Evolutionary conservation across 345 rosid species (phyloP).

Genomic region (Carallia brachiata): DNA sequence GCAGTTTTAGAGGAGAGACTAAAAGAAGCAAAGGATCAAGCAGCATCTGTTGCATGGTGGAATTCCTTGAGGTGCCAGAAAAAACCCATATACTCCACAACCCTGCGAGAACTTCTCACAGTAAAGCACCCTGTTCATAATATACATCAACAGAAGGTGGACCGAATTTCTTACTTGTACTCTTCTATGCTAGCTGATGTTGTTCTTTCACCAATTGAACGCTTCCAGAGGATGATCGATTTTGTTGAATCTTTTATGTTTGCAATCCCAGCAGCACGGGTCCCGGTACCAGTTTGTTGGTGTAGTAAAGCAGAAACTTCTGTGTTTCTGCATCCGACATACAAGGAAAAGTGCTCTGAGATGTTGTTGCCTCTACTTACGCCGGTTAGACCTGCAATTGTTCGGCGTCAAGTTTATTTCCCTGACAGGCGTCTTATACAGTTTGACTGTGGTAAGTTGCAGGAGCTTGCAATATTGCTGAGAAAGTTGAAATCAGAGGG

Average conservation of each 20-base stretch:
- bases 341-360: constrained; percentile 61
- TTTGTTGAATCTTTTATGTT: constrained; percentile 86
- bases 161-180: constrained; percentile 44
- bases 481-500: constrained; percentile 92
- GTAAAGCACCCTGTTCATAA: constrained; percentile 61
- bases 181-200: constrained; percentile 77
- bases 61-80: constrained; percentile 91
- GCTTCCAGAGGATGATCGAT: constrained; percentile 71
- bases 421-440: constrained; percentile 98
- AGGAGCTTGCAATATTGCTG: constrained; percentile 85
- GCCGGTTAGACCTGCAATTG: constrained; percentile 93
- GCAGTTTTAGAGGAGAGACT: constrained; percentile 72
- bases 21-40: constrained; percentile 69
- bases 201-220: constrained; percentile 86
- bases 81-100: constrained; percentile 80
- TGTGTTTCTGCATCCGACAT: constrained; percentile 59
- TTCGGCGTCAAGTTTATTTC: constrained; percentile 90
- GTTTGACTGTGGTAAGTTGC: constrained; percentile 99
- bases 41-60: constrained; percentile 96
- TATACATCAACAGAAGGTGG: constrained; percentile 51
- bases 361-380: constrained; percentile 69
- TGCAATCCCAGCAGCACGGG: constrained; percentile 95
- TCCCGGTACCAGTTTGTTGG: constrained; percentile 77
- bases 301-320: constrained; percentile 63
- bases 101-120: constrained; percentile 54